Conservation (phyloP, 2,329 filamentous ascomycete species). For the Aureobasidium pullulans region DNA sequence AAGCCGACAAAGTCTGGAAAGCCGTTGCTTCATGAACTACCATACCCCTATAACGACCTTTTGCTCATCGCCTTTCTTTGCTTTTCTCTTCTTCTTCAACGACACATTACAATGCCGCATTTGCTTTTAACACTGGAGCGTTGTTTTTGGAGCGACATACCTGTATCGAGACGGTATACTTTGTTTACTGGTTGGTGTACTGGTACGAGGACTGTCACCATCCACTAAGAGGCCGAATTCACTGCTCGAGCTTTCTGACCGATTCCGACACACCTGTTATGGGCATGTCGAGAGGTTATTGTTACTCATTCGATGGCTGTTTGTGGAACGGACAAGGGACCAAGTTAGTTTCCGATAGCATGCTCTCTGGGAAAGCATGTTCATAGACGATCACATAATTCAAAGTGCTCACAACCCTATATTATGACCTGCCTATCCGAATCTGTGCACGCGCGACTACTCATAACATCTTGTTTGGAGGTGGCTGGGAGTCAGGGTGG, state of each 20-base stretch:
- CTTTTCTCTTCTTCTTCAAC: neutral
- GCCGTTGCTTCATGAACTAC: neutral
- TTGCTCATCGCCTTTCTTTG: neutral
- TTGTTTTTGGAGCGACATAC: neutral
- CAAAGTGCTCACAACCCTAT: neutral
- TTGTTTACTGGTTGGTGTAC: neutral
- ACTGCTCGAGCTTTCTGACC: neutral
- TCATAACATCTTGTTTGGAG: neutral
- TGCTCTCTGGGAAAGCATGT: neutral
- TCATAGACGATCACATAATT: neutral
- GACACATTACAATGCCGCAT: neutral
- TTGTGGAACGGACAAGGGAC: no score
- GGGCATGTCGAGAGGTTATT: no score
- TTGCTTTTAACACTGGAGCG: neutral
- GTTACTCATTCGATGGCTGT: no score
- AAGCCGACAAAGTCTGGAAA: constrained; percentile 57
- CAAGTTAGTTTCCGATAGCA: neutral
- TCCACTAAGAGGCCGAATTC: neutral
- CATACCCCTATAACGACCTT: neutral
- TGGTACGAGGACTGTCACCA: neutral
- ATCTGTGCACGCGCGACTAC: no score
- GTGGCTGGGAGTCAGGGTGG: constrained; percentile 2
- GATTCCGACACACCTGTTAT: no score
- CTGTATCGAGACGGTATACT: neutral
- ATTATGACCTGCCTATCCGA: neutral